A percentile compares a stretch with the other conserved stretches of the same genome.
phyloP scores from a whole-genome alignment of 768 basidiomycete species.

The Suillus cothurnatus region DNA sequence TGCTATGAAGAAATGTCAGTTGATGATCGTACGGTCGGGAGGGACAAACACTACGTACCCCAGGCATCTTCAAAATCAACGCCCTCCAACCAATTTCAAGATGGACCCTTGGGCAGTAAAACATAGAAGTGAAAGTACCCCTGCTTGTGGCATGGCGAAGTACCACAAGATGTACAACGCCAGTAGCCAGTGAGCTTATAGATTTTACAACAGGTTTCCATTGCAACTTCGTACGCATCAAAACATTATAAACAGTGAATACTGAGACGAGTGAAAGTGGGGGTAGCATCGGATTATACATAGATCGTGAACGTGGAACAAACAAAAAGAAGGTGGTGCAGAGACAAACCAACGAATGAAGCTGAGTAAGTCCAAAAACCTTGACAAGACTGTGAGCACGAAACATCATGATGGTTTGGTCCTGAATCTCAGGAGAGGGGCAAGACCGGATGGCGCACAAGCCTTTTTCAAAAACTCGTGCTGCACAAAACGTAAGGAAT shows the following conservation, averaged over 20 bases:
- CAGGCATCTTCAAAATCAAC: not conserved
- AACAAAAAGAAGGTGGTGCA: slow-evolving; percentile 7
- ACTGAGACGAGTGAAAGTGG: slow-evolving; percentile 11
- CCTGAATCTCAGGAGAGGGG: slow-evolving; percentile 82
- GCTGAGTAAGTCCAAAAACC: slow-evolving; percentile 6
- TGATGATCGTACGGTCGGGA: not conserved
- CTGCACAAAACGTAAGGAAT: slow-evolving; percentile 42
- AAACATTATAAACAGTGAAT: slow-evolving; percentile 15
- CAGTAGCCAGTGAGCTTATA: not conserved
- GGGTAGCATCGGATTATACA: slow-evolving; percentile 18
- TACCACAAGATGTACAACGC: not conserved
- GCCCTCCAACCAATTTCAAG: not conserved
- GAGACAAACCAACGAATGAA: slow-evolving; percentile 6
- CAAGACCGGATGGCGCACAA: slow-evolving; percentile 79
- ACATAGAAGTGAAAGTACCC: not conserved
- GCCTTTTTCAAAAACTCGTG: slow-evolving; percentile 94
- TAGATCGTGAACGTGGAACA: slow-evolving; percentile 10
- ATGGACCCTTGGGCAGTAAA: not conserved
- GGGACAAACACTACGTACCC: not conserved
- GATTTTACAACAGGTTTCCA: slow-evolving; percentile 26
- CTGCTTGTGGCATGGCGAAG: not conserved
- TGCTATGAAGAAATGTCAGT: not conserved
- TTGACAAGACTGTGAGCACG: not conserved
- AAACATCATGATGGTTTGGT: slow-evolving; percentile 46
- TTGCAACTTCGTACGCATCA: slow-evolving; percentile 15